Evolutionary conservation across 352 stramenopile species (phyloP).

Genomic region (Globisporangium emineosum): DNA sequence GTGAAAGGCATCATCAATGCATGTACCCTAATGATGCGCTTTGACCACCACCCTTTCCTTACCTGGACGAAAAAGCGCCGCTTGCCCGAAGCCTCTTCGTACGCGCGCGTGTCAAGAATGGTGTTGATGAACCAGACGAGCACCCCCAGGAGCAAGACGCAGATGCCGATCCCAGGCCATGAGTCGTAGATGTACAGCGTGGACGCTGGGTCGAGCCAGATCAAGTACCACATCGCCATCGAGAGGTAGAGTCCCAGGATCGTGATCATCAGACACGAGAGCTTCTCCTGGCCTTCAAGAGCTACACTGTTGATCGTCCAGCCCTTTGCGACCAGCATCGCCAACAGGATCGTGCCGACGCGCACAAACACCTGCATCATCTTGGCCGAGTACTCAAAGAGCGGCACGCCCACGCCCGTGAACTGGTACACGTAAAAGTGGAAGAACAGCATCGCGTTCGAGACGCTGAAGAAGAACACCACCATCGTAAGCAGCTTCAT

Average conservation of each 20-base stretch:
- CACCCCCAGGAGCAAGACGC: conserved; percentile 50
- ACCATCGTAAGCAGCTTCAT: conserved; percentile 66
- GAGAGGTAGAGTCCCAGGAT: conserved; percentile 68
- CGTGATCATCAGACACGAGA: conserved; percentile 60
- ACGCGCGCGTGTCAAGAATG: conserved; percentile 61
- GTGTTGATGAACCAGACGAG: conserved; percentile 64
- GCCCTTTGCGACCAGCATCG: conserved; percentile 73
- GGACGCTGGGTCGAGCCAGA: conserved; percentile 71
- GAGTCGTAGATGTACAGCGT: conserved; percentile 85
- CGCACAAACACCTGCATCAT: conserved; percentile 69
- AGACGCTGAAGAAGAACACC: conserved; percentile 58
- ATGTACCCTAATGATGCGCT: not conserved
- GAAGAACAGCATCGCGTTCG: conserved; percentile 52
- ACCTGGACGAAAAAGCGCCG: conserved; percentile 61
- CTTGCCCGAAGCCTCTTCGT: conserved; percentile 54
- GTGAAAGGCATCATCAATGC: not conserved
- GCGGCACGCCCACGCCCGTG: conserved; percentile 64
- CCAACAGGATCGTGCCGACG: conserved; percentile 65
- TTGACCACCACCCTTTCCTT: too few relatives aligned
- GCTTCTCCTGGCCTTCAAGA: conserved; percentile 60
- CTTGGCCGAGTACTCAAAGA: conserved; percentile 69
- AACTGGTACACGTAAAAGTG: conserved; percentile 62
- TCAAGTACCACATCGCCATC: conserved; percentile 81
- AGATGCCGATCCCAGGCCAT: conserved; percentile 67
- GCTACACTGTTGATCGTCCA: conserved; percentile 76